Conservation (phyloP, 768 basidiomycete genomes). For the Termitomyces sp. region DNA sequence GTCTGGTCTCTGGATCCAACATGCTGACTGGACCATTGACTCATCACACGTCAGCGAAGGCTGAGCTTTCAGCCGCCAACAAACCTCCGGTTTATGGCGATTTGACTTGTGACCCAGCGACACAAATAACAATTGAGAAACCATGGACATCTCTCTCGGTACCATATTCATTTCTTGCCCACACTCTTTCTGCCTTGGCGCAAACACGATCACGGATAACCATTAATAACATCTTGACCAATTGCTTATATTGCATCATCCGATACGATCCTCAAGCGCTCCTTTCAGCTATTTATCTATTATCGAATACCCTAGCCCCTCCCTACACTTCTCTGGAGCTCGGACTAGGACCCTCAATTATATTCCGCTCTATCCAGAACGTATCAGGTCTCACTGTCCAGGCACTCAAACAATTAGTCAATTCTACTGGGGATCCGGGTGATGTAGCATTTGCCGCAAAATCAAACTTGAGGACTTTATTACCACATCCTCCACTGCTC, state of each 20-base stretch:
- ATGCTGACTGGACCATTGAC: too few relatives aligned
- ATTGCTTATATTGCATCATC: constrained; percentile 66
- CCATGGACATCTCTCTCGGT: constrained; percentile 39
- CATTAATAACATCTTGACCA: constrained; percentile 66
- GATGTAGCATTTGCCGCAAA: constrained; percentile 87
- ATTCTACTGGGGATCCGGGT: constrained; percentile 74
- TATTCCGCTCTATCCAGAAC: constrained; percentile 66
- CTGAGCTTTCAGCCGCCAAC: background rate
- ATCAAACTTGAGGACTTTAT: constrained; percentile 64
- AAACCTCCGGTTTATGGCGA: constrained; percentile 7
- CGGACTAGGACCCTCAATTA: constrained; percentile 60
- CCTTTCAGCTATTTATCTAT: constrained; percentile 70
- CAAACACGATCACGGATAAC: constrained; percentile 67
- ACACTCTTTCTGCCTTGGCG: constrained; percentile 54
- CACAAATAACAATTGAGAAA: constrained; percentile 35
- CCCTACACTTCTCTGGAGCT: constrained; percentile 69
- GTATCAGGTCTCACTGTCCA: constrained; percentile 59
- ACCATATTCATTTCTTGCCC: constrained; percentile 69
- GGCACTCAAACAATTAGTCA: constrained; percentile 62
- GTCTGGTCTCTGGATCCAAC: background rate
- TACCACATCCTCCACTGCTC: constrained; percentile 64
- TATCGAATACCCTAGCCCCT: constrained; percentile 77
- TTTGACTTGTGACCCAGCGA: constrained; percentile 44
- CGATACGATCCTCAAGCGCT: constrained; percentile 63
- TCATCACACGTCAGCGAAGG: background rate